phyloP scores from a whole-genome alignment of 352 stramenopile genomes.

The Pythium chondricola region DNA sequence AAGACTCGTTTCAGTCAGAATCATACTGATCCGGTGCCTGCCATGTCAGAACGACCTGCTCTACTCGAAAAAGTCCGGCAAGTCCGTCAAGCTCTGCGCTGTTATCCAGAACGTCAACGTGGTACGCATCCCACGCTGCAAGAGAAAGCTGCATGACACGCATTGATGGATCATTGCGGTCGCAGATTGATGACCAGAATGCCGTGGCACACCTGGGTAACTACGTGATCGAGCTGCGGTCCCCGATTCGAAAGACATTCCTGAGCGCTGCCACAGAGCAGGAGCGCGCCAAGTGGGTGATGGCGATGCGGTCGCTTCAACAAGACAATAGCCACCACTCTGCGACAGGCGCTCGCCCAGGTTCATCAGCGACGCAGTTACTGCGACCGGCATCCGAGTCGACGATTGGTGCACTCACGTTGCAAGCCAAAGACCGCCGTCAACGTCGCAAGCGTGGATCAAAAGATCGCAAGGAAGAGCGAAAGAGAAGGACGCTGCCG shows the following conservation, averaged over 20 bases:
- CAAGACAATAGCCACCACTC: slow-evolving; percentile 18
- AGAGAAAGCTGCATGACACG: too few relatives aligned
- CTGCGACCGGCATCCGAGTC: slow-evolving; percentile 37
- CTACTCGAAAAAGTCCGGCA: slow-evolving; percentile 82
- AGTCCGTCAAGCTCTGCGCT: slow-evolving; percentile 47
- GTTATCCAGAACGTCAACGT: slow-evolving; percentile 50
- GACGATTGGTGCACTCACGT: slow-evolving; percentile 19
- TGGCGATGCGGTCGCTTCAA: slow-evolving; percentile 42
- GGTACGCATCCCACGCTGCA: too few relatives aligned
- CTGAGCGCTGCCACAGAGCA: slow-evolving; percentile 74
- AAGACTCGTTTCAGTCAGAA: not conserved
- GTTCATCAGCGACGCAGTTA: slow-evolving; percentile 16
- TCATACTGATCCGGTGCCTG: too few relatives aligned
- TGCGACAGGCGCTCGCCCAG: slow-evolving; percentile 9
- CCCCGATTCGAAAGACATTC: slow-evolving; percentile 38
- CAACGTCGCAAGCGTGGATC: slow-evolving; percentile 37
- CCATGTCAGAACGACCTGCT: slow-evolving; percentile 70
- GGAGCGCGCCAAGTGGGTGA: slow-evolving; percentile 59
- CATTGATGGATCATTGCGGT: not conserved
- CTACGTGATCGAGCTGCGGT: slow-evolving; percentile 72
- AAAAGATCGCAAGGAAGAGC: slow-evolving; percentile 57
- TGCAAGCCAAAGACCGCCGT: slow-evolving; percentile 17
- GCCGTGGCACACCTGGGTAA: slow-evolving; percentile 64
- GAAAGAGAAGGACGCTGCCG: slow-evolving; percentile 46
- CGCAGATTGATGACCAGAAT: slow-evolving; percentile 81